Evolutionary conservation across 352 stramenopile species (phyloP), one percentile per base, ranked within the genome.

Genomic region (Pythium myriotylum): DNA sequence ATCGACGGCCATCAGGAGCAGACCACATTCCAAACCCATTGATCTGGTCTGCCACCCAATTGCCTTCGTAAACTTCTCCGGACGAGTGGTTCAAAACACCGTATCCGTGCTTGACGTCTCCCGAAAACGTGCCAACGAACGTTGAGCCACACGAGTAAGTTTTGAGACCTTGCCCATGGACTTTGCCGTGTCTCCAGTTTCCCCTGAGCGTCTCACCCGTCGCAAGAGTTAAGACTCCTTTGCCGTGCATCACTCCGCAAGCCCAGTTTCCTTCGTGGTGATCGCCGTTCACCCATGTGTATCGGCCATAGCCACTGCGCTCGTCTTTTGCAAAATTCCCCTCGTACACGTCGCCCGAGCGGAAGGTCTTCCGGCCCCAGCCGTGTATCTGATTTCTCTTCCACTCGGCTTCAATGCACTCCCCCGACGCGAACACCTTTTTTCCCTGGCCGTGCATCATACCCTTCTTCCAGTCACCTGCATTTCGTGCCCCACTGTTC

Each of bases 361-460:
- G 54, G 42, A 92, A 95, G 0, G 66, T 64, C 43, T 95, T 93
- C 43, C 73, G 65, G 2, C 80, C 86, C 48, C 69, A 79, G 1
- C 86, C 86, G n/a, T 77, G 76, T 29, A 84, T 73, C 35, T 79
- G 56, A 45, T 89, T 91, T 45, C 78, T 73, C 23, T 62, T 73
- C 84, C 84, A 95, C 26, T 68, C 35, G 19, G 76, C 85, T 46
- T 90, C 74, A 19, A 94, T 73, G 22, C 70, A 70, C 67, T 91
- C 85, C 16, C 83, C 85, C 0, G 63, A 78, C 2, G 71, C 66
- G 8, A 88, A 86, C 9, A 82, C 63, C 51, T 92, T 92, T 49
- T 81, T 88, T 42, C 85, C 85, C 61, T 80, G 71, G 27, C 81
- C 85, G 47, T 92, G 79, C 79, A 94, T 89, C 64, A 89, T 65